Percentiles rank a stretch among this genome's conserved stretches.
Evolutionary conservation across 2,329 filamentous ascomycete genomes (phyloP).

Genomic region (Lasiodiplodia theobromae): DNA sequence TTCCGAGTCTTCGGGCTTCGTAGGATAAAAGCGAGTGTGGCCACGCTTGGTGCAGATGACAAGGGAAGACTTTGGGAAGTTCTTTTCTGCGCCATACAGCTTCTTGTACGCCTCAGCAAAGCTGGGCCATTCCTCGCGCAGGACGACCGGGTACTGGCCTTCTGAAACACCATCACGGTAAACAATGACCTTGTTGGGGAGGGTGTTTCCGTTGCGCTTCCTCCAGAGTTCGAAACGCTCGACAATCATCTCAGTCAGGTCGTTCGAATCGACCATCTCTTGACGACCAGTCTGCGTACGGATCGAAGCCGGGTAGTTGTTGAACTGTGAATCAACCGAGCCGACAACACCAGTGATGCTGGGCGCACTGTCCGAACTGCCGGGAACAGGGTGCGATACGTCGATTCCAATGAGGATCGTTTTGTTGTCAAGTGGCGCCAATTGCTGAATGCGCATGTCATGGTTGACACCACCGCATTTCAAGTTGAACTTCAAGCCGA

Average conservation of each 20-base stretch:
- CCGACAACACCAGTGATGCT: conserved; percentile 82
- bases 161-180: conserved; percentile 91
- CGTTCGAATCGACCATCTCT: conserved; percentile 69
- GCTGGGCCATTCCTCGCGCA: conserved; percentile 69
- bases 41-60: conserved; percentile 87
- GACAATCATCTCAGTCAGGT: conserved; percentile 66
- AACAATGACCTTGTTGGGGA: conserved; percentile 79
- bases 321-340: conserved; percentile 71
- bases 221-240: conserved; percentile 71
- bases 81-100: conserved; percentile 58
- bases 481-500: conserved; percentile 65
- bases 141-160: conserved; percentile 75
- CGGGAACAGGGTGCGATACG: conserved; percentile 83
- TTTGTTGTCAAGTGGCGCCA: conserved; percentile 66
- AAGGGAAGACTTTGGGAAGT: conserved; percentile 55
- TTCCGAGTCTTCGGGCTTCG: conserved; percentile 44
- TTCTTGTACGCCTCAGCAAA: conserved; percentile 69
- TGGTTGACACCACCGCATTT: conserved; percentile 65
- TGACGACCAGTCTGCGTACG: conserved; percentile 68
- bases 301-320: conserved; percentile 77
- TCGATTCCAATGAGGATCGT: conserved; percentile 90
- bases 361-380: conserved; percentile 64
- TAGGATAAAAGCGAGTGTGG: conserved; percentile 84
- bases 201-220: conserved; percentile 56
- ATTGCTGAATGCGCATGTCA: conserved; percentile 59